Base-by-base conservation (phyloP, 1,284 basidiomycete genomes). In the Ganoderma boninense region DNA sequence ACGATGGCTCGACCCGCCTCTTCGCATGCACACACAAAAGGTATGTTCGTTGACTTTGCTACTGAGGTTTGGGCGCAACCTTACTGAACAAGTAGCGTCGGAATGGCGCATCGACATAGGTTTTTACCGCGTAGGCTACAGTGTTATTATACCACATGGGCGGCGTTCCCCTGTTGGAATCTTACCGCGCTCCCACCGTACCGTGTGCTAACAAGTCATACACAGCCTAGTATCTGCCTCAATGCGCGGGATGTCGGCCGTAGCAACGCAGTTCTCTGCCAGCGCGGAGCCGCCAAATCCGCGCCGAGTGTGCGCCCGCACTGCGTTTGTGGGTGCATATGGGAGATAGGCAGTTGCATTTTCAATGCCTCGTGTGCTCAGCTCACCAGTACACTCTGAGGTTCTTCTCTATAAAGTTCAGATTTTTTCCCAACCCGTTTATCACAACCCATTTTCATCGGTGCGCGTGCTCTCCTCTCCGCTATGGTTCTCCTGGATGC, bases 241-340 rank as follows among this genome's bases (percentile, higher is more conserved):
- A 29, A 29, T 29, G 26, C 26, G 14, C 56, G 23, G 54, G 54
- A 59, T 59, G 18, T 32, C 20, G 18, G 56, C 56, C 16, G 56
- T 38, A 38, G 56, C 56, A n/a, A 26, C 10, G 42, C 8, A 38
- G 29, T 42, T 32, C 54, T 32, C 38, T 29, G 42, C 18, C 32
- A 40, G 23, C 14, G 43, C 44, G 46, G 57, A n/a, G 35, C 43
- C 43, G 43, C 40, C 52, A 10, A 38, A 65, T 61, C 54, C 11
- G 26, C 44, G 65, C 57, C 18, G 43, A 13, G 29, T 11, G n/a
- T 23, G 40, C 65, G 65, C 56, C 29, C 43, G 26, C 65, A 66
- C 43, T 38, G 38, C 38, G 42, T 66, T 20, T 46, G 43, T 60
- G 43, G 32, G 57, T 40, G 16, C 40, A 18, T 59, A 26, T 56